phyloP scores from a whole-genome alignment of 306 rosid genomes.

The Inga laurina region DNA sequence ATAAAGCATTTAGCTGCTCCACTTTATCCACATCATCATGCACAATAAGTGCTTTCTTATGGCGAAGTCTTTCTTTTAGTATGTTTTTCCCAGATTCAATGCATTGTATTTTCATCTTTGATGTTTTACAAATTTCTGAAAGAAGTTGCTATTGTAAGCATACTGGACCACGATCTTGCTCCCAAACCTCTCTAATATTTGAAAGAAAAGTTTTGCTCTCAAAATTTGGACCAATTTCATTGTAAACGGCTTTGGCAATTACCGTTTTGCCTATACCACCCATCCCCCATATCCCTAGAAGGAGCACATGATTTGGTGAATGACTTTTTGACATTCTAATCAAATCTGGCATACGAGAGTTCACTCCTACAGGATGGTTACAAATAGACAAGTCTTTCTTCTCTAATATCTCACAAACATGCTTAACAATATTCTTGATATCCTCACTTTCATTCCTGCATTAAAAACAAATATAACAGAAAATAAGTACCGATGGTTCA shows the following conservation, averaged over 20 bases:
- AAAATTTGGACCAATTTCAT: not conserved
- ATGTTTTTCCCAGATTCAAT: not conserved
- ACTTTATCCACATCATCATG: not conserved
- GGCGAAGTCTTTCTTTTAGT: not conserved
- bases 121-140: not conserved
- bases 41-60: not conserved
- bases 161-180: not conserved
- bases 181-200: not conserved
- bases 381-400: not conserved
- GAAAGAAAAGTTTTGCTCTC: not conserved
- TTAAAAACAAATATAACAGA: not conserved
- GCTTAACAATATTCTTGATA: not conserved
- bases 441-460: not conserved
- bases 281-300: not conserved
- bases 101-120: not conserved
- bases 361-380: not conserved
- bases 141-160: not conserved
- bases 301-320: not conserved
- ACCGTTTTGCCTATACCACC: not conserved
- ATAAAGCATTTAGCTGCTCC: not conserved
- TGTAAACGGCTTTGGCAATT: not conserved
- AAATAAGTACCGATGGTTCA: not conserved
- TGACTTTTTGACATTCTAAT: not conserved
- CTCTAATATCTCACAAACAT: not conserved
- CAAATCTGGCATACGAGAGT: not conserved